Percentiles rank a stretch among this genome's conserved stretches.
phyloP scores from a whole-genome alignment of 2,329 filamentous ascomycete species.

The Plenodomus biglobosus region DNA sequence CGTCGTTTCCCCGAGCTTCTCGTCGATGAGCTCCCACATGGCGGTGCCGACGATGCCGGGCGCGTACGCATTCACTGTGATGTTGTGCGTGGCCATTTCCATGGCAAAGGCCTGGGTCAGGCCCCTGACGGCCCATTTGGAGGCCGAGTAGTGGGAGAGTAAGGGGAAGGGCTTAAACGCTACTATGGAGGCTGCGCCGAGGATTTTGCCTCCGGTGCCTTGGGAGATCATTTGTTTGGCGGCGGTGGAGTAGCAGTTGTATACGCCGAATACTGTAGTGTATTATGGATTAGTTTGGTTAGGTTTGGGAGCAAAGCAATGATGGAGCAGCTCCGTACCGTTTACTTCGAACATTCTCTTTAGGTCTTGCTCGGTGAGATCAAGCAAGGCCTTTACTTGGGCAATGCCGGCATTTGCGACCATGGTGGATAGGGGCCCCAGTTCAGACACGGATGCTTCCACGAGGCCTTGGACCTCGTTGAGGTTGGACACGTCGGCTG shows the following conservation, averaged over 20 bases:
- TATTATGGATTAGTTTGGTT: background rate
- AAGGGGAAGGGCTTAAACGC: constrained; percentile 62
- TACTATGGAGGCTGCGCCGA: constrained; percentile 57
- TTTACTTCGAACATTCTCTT: constrained; percentile 65
- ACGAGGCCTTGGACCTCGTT: constrained; percentile 58
- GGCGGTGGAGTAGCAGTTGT: constrained; percentile 65
- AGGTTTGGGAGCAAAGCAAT: background rate
- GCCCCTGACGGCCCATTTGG: constrained; percentile 68
- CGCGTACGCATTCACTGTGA: constrained; percentile 68
- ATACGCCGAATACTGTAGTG: constrained; percentile 63
- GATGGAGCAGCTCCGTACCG: constrained; percentile 10
- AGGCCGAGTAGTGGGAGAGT: constrained; percentile 64
- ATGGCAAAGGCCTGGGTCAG: constrained; percentile 67
- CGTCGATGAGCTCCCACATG: constrained; percentile 71
- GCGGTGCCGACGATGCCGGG: constrained; percentile 67
- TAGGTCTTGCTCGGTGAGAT: constrained; percentile 60
- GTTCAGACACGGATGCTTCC: constrained; percentile 52
- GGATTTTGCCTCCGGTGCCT: constrained; percentile 52
- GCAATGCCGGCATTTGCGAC: constrained; percentile 65
- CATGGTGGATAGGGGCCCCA: constrained; percentile 58
- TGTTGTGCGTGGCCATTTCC: constrained; percentile 64
- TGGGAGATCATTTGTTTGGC: constrained; percentile 67
- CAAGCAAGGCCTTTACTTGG: constrained; percentile 59
- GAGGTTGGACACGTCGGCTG: constrained; percentile 63
- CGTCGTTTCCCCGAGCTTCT: constrained; percentile 56